Base-by-base conservation (phyloP, 1,284 basidiomycete genomes). In the Fomes fomentarius region DNA sequence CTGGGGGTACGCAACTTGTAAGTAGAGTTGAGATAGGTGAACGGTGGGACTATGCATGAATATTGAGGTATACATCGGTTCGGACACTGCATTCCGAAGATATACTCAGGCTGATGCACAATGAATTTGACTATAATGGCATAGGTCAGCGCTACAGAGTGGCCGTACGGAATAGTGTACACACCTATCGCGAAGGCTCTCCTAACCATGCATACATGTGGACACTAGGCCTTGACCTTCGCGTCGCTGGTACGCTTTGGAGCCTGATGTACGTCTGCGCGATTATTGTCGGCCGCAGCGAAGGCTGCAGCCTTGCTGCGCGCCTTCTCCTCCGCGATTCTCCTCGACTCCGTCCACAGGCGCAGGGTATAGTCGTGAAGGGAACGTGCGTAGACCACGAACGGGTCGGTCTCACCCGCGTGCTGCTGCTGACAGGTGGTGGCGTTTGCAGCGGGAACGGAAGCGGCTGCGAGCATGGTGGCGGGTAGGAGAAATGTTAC, bases 281-380 rank as follows among this genome's bases (percentile, higher is more conserved):
- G 47, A 49, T 46, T 57, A 52, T 54, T 61, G 42, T 41, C 52
- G 12, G 37, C 50, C 15, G 50, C 43, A 5, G 54, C 53, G 10
- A 55, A 34, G n/a, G 59, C 57, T 19, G 63, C 66, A n/a, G 60
- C 62, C 47, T 60, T 63, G 21, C 50, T 43, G 47, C 71, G 71
- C 17, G 76, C 73, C 62, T 74, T 75, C 65, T 85, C 81, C 65
- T 87, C 85, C 33, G 79, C 80, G 52, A 76, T 66, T 60, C 79
- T 77, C 62, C 84, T 75, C 11, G 85, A 85, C 65, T 88, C 83
- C 44, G 81, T 82, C 85, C 86, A 89, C 42, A 87, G 74, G 37
- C 68, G 76, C 50, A 87, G 78, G 30, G 86, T 89, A 61, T 87
- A 88, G 53, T 85, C 77, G 66, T 87, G 83, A 33, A 89, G 70